Percentiles rank a stretch among this genome's conserved stretches.
These are phyloP conservation scores for Ulmus americana DNA, from an alignment of 331 rosid genomes.

Conservation along the genomic window DNA sequence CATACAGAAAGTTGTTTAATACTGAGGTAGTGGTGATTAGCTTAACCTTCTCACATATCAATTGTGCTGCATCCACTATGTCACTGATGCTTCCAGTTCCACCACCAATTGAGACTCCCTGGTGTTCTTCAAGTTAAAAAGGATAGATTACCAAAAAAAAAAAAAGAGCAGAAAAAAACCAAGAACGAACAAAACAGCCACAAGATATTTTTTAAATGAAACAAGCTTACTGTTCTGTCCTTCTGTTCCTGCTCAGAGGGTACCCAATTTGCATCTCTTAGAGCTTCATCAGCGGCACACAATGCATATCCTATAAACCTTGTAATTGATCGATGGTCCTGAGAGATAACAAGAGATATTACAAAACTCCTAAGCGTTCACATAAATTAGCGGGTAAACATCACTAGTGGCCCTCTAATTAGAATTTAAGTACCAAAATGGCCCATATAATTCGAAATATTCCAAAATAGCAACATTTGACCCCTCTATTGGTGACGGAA, in stretches of 20 bases:
- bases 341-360: slow-evolving; percentile 16
- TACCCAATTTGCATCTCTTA: slow-evolving; percentile 77
- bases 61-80: slow-evolving; percentile 70
- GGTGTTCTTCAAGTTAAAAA: slow-evolving; percentile 31
- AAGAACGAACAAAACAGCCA: background rate
- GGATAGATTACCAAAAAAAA: slow-evolving; percentile 9
- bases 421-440: no score
- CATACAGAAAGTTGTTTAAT: slow-evolving; percentile 7
- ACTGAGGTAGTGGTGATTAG: slow-evolving; percentile 12
- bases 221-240: slow-evolving; percentile 68
- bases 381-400: background rate
- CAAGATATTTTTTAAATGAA: slow-evolving; percentile 12
- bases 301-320: slow-evolving; percentile 91
- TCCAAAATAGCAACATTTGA: no score
- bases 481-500: no score
- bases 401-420: no score
- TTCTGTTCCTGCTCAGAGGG: slow-evolving; percentile 64
- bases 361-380: background rate
- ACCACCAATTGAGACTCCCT: slow-evolving; percentile 95
- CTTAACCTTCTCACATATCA: slow-evolving; percentile 78
- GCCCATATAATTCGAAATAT: no score
- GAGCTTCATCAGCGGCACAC: slow-evolving; percentile 93
- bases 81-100: slow-evolving; percentile 90
- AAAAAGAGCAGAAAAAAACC: background rate
- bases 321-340: slow-evolving; percentile 77